Percentiles rank a stretch among this genome's conserved stretches.
Evolutionary conservation across 2,329 filamentous ascomycete genomes (phyloP).

Genomic region (Fusarium irregulare): DNA sequence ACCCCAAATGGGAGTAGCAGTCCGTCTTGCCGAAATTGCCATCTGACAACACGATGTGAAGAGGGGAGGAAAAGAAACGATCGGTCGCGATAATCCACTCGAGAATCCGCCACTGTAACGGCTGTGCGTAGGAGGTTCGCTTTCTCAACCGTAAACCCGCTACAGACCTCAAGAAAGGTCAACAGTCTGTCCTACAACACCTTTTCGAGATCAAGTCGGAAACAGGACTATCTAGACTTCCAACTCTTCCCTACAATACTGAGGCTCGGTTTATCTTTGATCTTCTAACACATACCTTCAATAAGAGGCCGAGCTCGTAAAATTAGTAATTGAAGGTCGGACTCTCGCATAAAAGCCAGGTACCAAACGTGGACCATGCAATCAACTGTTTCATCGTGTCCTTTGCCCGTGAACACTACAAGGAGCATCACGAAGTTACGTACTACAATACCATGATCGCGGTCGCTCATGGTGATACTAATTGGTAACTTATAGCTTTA

Average conservation of each 20-base stretch:
- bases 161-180: not conserved
- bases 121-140: not conserved
- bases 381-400: too few relatives aligned
- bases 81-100: not conserved
- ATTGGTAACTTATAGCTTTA: too few relatives aligned
- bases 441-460: too few relatives aligned
- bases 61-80: not conserved
- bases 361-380: too few relatives aligned
- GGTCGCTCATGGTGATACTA: too few relatives aligned
- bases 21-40: constrained; percentile 6
- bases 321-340: too few relatives aligned
- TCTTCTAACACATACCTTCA: not conserved
- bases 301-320: too few relatives aligned
- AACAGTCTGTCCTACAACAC: constrained; percentile 1
- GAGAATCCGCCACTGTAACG: not conserved
- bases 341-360: too few relatives aligned
- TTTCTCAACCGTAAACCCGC: not conserved
- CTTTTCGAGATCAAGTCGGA: constrained; percentile 8
- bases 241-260: not conserved
- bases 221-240: not conserved
- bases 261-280: not conserved
- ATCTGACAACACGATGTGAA: not conserved
- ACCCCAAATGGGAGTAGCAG: constrained; percentile 20
- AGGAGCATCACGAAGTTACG: too few relatives aligned
- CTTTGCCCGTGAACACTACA: too few relatives aligned